These are phyloP conservation scores for Lolium perenne DNA, from an alignment of 176 grass and related monocot genomes.

Conservation along the genomic window DNA sequence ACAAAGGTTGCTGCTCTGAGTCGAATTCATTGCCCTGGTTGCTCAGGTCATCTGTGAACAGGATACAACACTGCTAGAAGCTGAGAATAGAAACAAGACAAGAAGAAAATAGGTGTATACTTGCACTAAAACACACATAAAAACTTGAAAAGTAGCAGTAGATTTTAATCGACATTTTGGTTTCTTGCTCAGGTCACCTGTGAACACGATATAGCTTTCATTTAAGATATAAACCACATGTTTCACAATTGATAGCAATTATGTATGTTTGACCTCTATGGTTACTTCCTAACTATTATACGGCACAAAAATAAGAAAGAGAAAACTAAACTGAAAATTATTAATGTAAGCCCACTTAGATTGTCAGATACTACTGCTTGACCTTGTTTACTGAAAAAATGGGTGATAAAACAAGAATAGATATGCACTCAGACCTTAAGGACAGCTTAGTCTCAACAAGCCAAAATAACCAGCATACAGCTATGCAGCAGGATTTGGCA, in stretches of 20 bases:
- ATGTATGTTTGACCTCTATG: constrained; percentile 1
- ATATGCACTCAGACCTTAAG: constrained; percentile 1
- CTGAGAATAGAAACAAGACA: neutral
- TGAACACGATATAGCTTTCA: neutral
- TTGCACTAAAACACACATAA: constrained; percentile 9
- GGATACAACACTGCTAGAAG: constrained; percentile 9
- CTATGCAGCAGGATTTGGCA: neutral
- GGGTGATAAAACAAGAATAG: neutral
- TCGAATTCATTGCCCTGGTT: constrained; percentile 1
- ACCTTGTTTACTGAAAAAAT: constrained; percentile 1
- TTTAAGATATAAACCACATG: neutral
- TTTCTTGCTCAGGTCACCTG: too few species aligned
- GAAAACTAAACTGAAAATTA: neutral
- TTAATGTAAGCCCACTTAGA: constrained; percentile 9
- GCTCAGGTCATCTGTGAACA: constrained; percentile 14
- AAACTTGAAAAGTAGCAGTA: constrained; percentile 3
- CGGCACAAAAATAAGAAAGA: neutral
- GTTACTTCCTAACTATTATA: constrained; percentile 23
- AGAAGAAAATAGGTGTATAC: constrained; percentile 37
- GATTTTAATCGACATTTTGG: constrained; percentile 21
- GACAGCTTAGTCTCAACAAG: neutral
- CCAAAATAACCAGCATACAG: constrained; percentile 1
- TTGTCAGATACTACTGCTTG: constrained; percentile 1
- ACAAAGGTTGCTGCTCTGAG: constrained; percentile 18
- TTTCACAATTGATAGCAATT: constrained; percentile 49